Base-by-base conservation (phyloP, 2,329 filamentous ascomycete genomes). In the Alternaria infectoria region DNA sequence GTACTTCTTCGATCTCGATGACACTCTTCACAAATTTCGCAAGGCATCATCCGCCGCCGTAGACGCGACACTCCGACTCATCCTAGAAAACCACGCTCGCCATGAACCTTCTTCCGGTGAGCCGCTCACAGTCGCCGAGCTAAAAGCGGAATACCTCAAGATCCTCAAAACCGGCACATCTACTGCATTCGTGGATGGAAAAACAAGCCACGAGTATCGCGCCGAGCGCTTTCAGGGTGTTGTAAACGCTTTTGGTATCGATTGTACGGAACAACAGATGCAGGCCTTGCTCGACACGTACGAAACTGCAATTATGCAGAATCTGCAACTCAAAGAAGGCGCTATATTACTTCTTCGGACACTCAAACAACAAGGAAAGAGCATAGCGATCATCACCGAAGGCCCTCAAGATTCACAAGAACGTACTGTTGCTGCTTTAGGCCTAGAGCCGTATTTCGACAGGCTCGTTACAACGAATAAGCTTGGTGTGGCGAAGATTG, bases 1-100 rank as follows among this genome's bases (percentile, higher is more conserved):
- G 81, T 77, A 83, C 40, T 82, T 80, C 1, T 85, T 86, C 56
- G 83, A 85, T 44, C 79, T 86, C 6, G 83, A 85, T 59, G 83
- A 85, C 65, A 84, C 83, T 0, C 72, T 86, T 1, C 84, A 85
- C 61, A 78, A 83, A 49, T 85, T 84, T 52, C 81, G 82, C 52
- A 74, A 67, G 17, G 81, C 81, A 11, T 84, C 82, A 1, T 61
- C 66, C 1, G 57, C 66, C 5, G 83, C 83, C 3, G 79, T 77
- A 2, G 58, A 64, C 0, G 43, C 65, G 6, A 76, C 80, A 5
- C 77, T 85, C 5, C 55, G 63, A 1, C 40, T 52, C 6, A 77
- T 84, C 13, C 66, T 69, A 8, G 66, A 32, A 32, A 3, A 54
- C 13, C 47, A 54, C 15, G 17, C 17, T 26, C 28, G 17, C 25